A percentile compares a stretch with the other conserved stretches of the same genome.
Evolutionary conservation across 345 rosid genomes (phyloP).

Genomic region (Euphorbia tirucalli): DNA sequence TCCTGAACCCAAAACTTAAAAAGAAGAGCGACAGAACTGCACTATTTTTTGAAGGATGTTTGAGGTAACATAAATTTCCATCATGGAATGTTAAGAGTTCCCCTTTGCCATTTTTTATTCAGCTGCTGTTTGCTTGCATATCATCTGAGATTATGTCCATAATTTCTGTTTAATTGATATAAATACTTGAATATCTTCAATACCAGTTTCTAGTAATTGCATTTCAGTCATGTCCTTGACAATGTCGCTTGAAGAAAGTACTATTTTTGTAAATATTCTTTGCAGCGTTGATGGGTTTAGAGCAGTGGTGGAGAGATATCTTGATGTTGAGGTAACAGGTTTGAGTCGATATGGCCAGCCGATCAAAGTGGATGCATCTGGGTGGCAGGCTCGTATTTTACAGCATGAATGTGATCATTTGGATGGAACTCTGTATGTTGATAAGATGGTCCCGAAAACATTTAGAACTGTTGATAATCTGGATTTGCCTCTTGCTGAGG

Average conservation of each 20-base stretch:
- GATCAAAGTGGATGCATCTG: slow-evolving; percentile 71
- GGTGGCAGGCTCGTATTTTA: slow-evolving; percentile 90
- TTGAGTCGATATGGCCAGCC: slow-evolving; percentile 55
- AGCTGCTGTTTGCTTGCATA: too few relatives aligned
- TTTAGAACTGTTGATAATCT: slow-evolving; percentile 75
- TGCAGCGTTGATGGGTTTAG: slow-evolving; percentile 81
- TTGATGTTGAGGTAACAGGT: slow-evolving; percentile 84
- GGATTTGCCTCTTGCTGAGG: slow-evolving; percentile 76
- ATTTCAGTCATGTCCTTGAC: background rate
- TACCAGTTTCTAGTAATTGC: too few relatives aligned
- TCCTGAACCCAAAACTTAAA: slow-evolving; percentile 74
- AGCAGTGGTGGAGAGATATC: slow-evolving; percentile 72
- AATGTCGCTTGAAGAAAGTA: too few relatives aligned
- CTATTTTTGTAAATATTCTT: too few relatives aligned
- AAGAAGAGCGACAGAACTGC: slow-evolving; percentile 64
- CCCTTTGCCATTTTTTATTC: too few relatives aligned
- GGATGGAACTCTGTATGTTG: slow-evolving; percentile 50
- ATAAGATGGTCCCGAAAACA: slow-evolving; percentile 78
- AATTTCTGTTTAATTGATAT: background rate
- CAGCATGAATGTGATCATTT: slow-evolving; percentile 95
- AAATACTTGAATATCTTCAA: background rate
- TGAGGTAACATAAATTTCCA: slow-evolving; percentile 44
- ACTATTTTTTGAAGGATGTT: slow-evolving; percentile 78
- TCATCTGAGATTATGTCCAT: too few relatives aligned
- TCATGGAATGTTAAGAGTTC: too few relatives aligned